Base-by-base conservation (phyloP, 1,284 basidiomycete genomes). In the Austroboletus rostrupii region DNA sequence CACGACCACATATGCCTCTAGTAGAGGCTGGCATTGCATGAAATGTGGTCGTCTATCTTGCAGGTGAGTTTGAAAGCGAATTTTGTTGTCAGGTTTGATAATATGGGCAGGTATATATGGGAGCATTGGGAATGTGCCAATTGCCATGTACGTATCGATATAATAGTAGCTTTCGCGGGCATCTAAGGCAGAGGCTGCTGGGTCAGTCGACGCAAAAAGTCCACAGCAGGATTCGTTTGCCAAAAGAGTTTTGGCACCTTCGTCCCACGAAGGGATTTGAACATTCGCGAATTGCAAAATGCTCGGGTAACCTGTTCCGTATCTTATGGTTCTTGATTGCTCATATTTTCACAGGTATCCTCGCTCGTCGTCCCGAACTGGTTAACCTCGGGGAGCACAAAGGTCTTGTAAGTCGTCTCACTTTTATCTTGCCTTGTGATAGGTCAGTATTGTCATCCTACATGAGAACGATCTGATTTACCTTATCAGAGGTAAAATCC, bases 11-110 rank as follows among this genome's bases (percentile, higher is more conserved):
- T 76, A 76, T 52, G 69, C 73, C 7, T 84, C 79, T 55, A 79
- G 75, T n/a, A 78, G 76, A 58, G 87, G 87, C 3, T 83, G 81
- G 72, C 83, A 87, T 61, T 90, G 87, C 61, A 53, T 48, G 16
- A 53, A 65, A 10, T 90, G 87, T 59, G 87, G 87, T 20, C 76
- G 85, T 20, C 65, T 90, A 23, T 87, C 87, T 9, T 80, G 79
- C 70, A 77, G 87, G 87, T 85, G 48, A 73, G 36, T 43, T 45
- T 40, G 41, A 39, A 29, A 47, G 33, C 21, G 29, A 23, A 50
- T 19, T n/a, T 14, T 20, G 45, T 47, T 17, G 49, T n/a, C 43
- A 39, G 14, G 14, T 42, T 28, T 58, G 32, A 65, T 26, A 23
- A 32, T 50, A 32, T 35, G 39, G 33, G 33, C 55, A 87, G 87